phyloP scores from a whole-genome alignment of 202 grass and related monocot genomes.

The Hordeum pubiflorum region DNA sequence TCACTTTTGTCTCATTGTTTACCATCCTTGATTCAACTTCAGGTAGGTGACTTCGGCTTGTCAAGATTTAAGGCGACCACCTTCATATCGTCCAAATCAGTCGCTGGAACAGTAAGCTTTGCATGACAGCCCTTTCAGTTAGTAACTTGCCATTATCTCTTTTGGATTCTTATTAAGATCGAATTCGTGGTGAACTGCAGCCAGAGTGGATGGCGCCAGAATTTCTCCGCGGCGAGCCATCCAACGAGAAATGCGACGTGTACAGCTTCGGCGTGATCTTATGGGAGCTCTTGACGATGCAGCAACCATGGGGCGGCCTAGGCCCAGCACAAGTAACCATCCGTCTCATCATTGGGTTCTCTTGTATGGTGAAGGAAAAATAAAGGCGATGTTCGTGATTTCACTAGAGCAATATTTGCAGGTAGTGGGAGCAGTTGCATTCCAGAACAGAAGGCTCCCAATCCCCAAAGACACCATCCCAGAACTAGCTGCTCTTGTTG shows the following conservation, averaged over 20 bases:
- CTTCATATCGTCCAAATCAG: conserved; percentile 93
- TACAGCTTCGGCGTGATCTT: conserved; percentile 87
- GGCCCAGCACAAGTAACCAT: conserved; percentile 64
- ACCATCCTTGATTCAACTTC: conserved; percentile 17
- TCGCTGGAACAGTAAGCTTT: conserved; percentile 75
- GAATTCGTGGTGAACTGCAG: conserved; percentile 16
- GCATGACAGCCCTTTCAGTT: neutral
- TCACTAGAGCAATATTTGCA: conserved; percentile 18
- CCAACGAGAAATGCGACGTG: conserved; percentile 90
- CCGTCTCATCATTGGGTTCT: neutral
- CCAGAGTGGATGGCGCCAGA: conserved; percentile 98
- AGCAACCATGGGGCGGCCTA: conserved; percentile 89
- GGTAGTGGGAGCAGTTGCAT: conserved; percentile 93
- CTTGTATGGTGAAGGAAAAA: neutral
- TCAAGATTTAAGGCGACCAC: conserved; percentile 94
- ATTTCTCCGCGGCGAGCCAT: conserved; percentile 76
- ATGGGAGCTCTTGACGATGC: conserved; percentile 91
- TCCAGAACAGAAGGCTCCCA: conserved; percentile 72
- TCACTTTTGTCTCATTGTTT: conserved; percentile 25
- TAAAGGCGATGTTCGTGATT: neutral
- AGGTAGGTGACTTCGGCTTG: conserved; percentile 97
- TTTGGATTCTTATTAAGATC: neutral
- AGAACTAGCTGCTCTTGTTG: conserved; percentile 64
- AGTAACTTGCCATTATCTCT: neutral
- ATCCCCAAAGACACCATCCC: conserved; percentile 58